A percentile compares a stretch with the other conserved stretches of the same genome.
These are phyloP conservation scores for Teunomyces gatunensis DNA, from an alignment of 805 yeast genomes.

Conservation along the genomic window DNA sequence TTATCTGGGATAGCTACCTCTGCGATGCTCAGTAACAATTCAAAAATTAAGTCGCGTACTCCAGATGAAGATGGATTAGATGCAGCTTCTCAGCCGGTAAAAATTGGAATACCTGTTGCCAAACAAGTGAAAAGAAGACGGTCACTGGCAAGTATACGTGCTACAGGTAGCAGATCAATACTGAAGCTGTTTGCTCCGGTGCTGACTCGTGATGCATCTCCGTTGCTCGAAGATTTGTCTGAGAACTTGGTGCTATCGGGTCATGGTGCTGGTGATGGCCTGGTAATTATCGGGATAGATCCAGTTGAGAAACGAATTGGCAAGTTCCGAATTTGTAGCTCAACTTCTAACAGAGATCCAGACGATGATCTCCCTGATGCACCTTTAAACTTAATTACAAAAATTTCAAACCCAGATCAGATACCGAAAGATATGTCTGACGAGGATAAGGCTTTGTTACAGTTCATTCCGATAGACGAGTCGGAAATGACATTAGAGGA, in stretches of 20 bases:
- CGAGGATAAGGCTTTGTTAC: conserved; percentile 37
- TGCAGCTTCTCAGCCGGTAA: conserved; percentile 23
- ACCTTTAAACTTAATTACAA: conserved; percentile 34
- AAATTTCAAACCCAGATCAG: conserved; percentile 27
- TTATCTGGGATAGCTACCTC: conserved; percentile 33
- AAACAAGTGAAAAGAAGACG: conserved; percentile 30
- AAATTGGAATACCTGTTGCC: conserved; percentile 37
- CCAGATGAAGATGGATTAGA: conserved; percentile 10
- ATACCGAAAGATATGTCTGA: conserved; percentile 38
- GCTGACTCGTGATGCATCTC: conserved; percentile 1
- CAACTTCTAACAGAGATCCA: not conserved
- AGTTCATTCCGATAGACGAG: conserved; percentile 49
- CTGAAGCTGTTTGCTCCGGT: not conserved
- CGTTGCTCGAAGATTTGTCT: not conserved
- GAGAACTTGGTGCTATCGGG: not conserved
- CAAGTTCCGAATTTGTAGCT: conserved; percentile 20
- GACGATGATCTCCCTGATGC: conserved; percentile 32
- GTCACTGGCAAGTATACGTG: conserved; percentile 17
- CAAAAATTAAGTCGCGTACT: conserved; percentile 23
- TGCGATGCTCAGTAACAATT: conserved; percentile 25
- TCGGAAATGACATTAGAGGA: conserved; percentile 63
- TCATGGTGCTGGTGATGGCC: conserved; percentile 14
- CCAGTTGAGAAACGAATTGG: conserved; percentile 25
- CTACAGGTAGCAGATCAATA: conserved; percentile 6
- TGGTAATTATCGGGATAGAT: conserved; percentile 31